Conservation (phyloP, 441 rosid genomes). For the Pelargonium myrrhifolium region DNA sequence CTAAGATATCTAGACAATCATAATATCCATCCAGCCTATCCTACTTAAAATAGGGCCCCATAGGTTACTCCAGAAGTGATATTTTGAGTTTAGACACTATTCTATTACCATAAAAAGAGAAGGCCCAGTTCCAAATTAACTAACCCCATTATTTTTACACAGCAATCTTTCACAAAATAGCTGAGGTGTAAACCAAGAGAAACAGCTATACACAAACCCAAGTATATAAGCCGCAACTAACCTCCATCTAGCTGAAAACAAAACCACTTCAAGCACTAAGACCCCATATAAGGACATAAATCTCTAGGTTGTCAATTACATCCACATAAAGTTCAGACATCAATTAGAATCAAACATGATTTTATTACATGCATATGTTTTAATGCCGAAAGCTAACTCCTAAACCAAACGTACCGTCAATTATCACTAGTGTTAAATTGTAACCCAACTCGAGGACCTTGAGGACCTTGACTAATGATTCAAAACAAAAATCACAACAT, state of each 20-base stretch:
- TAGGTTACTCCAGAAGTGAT: conserved; percentile 11
- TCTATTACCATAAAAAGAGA: conserved; percentile 17
- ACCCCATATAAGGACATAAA: neutral
- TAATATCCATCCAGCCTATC: conserved; percentile 21
- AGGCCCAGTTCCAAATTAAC: conserved; percentile 12
- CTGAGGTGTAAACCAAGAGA: neutral
- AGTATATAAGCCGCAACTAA: neutral
- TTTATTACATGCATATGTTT: neutral
- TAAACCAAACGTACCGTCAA: neutral
- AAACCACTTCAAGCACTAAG: neutral
- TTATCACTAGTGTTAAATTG: neutral
- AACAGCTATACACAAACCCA: neutral
- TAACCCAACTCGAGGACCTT: neutral
- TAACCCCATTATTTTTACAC: neutral
- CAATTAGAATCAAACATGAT: neutral
- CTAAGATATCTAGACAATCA: conserved; percentile 18
- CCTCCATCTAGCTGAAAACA: conserved; percentile 5
- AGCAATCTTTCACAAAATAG: neutral
- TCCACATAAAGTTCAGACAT: neutral
- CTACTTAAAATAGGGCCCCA: conserved; percentile 30
- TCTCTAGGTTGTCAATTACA: neutral
- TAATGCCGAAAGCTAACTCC: neutral
- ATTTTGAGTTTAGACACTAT: neutral
- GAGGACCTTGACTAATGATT: neutral
- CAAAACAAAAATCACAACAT: neutral